Percentiles rank a stretch among this genome's conserved stretches.
These are phyloP conservation scores for Schizochytrium sp. DNA, from an alignment of 108 stramenopile species.

Conservation along the genomic window DNA sequence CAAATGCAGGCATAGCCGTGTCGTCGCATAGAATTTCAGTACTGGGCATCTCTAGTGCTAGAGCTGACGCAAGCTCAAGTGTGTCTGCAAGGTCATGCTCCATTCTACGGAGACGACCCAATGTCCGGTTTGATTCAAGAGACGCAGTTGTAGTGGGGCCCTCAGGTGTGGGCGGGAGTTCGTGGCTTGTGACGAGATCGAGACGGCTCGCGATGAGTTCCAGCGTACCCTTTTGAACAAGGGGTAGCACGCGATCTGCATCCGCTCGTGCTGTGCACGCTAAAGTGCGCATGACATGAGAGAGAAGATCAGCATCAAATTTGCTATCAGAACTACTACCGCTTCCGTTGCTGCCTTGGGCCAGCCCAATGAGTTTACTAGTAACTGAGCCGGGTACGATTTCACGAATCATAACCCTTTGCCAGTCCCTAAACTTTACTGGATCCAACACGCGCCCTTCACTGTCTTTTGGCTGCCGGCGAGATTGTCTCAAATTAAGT, in stretches of 20 bases:
- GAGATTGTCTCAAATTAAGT: too few species aligned
- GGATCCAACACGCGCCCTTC: too few species aligned
- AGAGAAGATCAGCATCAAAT: not conserved
- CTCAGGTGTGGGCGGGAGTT: slow-evolving; percentile 1
- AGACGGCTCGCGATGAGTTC: not conserved
- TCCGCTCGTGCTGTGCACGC: slow-evolving; percentile 23
- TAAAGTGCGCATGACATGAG: slow-evolving; percentile 8
- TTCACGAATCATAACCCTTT: slow-evolving; percentile 12
- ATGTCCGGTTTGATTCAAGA: not conserved
- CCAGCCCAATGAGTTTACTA: slow-evolving; percentile 10
- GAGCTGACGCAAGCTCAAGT: slow-evolving; percentile 24
- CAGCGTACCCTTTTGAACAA: not conserved
- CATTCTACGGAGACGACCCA: not conserved
- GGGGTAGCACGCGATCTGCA: not conserved
- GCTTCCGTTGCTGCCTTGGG: not conserved
- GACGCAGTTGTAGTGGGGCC: not conserved
- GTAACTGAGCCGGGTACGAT: slow-evolving; percentile 32
- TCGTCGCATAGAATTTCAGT: not conserved
- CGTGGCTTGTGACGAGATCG: slow-evolving; percentile 26
- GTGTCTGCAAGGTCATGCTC: slow-evolving; percentile 26
- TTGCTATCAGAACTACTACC: not conserved
- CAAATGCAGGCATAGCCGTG: not conserved
- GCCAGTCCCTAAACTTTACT: not conserved
- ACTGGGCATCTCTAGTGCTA: not conserved
- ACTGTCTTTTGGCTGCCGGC: too few species aligned